Percentiles rank a stretch among this genome's conserved stretches.
Conservation (phyloP, 139 green algal genomes). For the Medakamo hakoo region DNA sequence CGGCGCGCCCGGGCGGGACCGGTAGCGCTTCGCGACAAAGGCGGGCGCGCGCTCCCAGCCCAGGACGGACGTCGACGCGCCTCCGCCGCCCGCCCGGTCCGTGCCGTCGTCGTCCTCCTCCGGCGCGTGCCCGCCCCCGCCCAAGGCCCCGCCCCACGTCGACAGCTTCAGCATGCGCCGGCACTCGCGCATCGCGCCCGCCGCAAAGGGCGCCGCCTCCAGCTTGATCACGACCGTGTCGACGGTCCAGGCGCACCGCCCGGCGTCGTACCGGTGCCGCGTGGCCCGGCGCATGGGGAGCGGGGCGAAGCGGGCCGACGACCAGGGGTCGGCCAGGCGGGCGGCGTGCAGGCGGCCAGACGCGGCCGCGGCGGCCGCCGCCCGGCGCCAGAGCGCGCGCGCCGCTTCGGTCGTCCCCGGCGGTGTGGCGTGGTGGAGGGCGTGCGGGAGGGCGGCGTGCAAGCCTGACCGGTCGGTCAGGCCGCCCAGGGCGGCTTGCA, state of each 20-base stretch:
- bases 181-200: conserved; percentile 38
- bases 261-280: neutral
- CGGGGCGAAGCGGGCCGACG: neutral
- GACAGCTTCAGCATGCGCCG: conserved; percentile 31
- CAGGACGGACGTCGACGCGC: neutral
- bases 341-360: neutral
- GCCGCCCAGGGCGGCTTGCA: too few relatives aligned
- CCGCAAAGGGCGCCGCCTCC: conserved; percentile 29
- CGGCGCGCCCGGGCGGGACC: too few relatives aligned
- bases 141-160: conserved; percentile 15
- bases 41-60: neutral
- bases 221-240: conserved; percentile 28
- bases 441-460: too few relatives aligned
- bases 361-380: too few relatives aligned
- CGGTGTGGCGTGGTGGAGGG: too few relatives aligned
- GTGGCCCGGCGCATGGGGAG: too few relatives aligned
- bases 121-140: neutral
- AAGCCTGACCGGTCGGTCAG: too few relatives aligned
- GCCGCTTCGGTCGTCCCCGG: neutral
- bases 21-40: conserved; percentile 28
- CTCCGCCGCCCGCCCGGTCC: conserved; percentile 1
- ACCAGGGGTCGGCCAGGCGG: neutral
- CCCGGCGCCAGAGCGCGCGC: neutral
- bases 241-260: neutral
- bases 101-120: conserved; percentile 3